Conservation (phyloP, 1,139 yeast species). For the Suhomyces yuchorum region DNA sequence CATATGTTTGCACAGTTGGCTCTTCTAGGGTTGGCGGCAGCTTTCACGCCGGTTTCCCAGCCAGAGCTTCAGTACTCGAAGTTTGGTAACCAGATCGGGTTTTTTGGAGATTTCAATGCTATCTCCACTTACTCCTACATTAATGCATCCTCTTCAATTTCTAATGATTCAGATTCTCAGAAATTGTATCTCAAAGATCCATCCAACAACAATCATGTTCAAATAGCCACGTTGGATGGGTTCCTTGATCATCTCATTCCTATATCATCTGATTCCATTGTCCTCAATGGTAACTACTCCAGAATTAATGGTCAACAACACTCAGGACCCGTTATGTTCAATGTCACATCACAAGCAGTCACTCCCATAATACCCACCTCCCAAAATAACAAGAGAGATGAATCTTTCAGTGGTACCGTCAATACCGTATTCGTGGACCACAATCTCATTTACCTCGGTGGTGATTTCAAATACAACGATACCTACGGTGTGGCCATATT, state of each 20-base stretch:
- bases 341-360: conserved; percentile 48
- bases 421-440: conserved; percentile 50
- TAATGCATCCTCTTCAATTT: conserved; percentile 42
- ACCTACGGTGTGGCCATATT: conserved; percentile 70
- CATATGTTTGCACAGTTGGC: background rate
- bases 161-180: conserved; percentile 17
- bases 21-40: conserved; percentile 8
- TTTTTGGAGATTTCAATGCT: conserved; percentile 68
- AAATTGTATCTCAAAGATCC: conserved; percentile 37
- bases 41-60: conserved; percentile 19
- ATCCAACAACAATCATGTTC: conserved; percentile 29
- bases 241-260: conserved; percentile 28
- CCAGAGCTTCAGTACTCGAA: conserved; percentile 36
- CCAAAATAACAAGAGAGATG: conserved; percentile 19
- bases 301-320: conserved; percentile 37
- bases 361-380: conserved; percentile 35
- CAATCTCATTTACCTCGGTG: conserved; percentile 74
- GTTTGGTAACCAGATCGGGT: conserved; percentile 50
- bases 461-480: conserved; percentile 59
- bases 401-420: conserved; percentile 50
- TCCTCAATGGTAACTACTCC: conserved; percentile 49
- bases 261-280: conserved; percentile 31
- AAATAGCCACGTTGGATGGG: conserved; percentile 40
- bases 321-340: conserved; percentile 57
- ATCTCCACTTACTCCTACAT: conserved; percentile 57